phyloP scores from a whole-genome alignment of 257 asterid species.

The Solanum commersonii region DNA sequence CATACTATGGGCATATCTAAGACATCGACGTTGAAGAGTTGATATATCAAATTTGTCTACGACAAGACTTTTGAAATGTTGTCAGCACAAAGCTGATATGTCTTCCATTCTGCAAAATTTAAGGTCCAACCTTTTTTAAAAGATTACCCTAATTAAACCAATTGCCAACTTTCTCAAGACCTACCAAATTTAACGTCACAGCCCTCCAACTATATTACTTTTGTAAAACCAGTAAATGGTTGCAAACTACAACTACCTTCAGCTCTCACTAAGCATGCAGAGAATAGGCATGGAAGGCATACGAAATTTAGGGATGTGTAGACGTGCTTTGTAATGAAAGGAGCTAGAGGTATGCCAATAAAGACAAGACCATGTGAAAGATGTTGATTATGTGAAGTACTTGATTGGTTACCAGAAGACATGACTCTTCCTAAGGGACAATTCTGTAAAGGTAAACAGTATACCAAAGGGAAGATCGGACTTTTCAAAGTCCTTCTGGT shows the following conservation, averaged over 20 bases:
- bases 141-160: background rate
- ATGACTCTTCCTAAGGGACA: background rate
- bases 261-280: background rate
- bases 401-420: background rate
- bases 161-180: background rate
- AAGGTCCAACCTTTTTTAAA: background rate
- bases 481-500: background rate
- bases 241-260: background rate
- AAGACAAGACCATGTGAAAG: background rate
- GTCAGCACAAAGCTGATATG: background rate
- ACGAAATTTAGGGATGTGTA: background rate
- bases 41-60: background rate
- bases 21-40: background rate
- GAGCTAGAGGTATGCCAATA: background rate
- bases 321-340: background rate
- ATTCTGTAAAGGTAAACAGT: background rate
- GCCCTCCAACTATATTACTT: background rate
- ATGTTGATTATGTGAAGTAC: background rate
- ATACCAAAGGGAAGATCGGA: background rate
- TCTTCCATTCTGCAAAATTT: background rate
- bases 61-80: background rate
- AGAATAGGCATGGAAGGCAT: background rate
- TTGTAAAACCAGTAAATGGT: background rate
- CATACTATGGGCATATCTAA: background rate
- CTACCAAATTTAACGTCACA: background rate